Base-by-base conservation (phyloP, 2,329 filamentous ascomycete genomes). In the Didymella exigua region DNA sequence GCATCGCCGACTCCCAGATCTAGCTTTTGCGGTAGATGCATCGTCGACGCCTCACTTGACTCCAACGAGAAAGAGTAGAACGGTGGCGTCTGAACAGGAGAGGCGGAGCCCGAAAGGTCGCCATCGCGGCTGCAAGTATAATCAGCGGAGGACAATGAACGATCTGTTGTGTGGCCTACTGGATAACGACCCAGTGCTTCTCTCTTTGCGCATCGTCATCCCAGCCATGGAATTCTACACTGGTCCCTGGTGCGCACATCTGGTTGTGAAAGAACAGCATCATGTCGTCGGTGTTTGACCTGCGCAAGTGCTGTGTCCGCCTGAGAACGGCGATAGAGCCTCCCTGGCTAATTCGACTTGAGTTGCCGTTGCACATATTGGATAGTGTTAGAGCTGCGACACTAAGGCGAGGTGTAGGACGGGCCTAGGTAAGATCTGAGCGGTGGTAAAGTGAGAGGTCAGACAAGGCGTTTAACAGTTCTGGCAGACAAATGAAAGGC, bases 281-380 rank as follows among this genome's bases (percentile, higher is more conserved):
- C 52, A 72, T 65, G 34, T 72, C 65, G 18, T 66, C 55, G 30
- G 59, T 50, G 10, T 52, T 43, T 3, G 58, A 40, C 4, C 49
- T 56, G 8, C 27, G 23, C 1, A 58, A 36, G 31, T 56, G 54
- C 10, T 49, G 49, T 16, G 58, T 61, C 14, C 69, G 65, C 10
- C 59, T 65, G 1, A 75, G 61, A 1, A 74, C 65, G 13, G 72
- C 72, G n/a, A 75, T 72, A 1, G 70, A 70, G 27, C 72, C 72
- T n/a, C 72, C 72, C 56, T 74, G 70, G 31, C 66, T 70, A 7
- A 60, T 44, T 36, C 70, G 66, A 7, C 58, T 60, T 9, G 70
- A 73, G 19, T 48, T 31, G 33, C 70, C 71, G 37, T 55, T 49
- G 31, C 48, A 49, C 38, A 52, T 50, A 16, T 16, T 40, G 19